Evolutionary conservation across 192 early-diverging fungal genomes (phyloP).

Genomic region (Podila epicladia): DNA sequence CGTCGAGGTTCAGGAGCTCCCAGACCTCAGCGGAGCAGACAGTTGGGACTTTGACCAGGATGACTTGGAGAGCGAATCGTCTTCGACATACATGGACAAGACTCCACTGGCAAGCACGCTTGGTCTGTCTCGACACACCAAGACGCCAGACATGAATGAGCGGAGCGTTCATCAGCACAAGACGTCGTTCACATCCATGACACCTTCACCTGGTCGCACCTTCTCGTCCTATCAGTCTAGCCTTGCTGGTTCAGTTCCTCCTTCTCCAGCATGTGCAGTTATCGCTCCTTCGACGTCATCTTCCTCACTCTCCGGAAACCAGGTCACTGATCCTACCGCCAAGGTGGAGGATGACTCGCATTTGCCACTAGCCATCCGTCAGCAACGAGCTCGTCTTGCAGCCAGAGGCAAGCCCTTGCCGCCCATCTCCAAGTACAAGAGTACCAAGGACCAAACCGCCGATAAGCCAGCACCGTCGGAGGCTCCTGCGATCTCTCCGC

Average conservation of each 20-base stretch:
- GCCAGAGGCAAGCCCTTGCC: constrained; percentile 47
- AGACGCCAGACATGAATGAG: constrained; percentile 22
- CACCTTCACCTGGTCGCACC: constrained; percentile 1
- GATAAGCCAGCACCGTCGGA: background rate
- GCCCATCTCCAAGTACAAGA: constrained; percentile 46
- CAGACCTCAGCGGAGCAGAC: constrained; percentile 38
- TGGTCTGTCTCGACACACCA: constrained; percentile 4
- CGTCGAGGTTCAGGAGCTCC: constrained; percentile 7
- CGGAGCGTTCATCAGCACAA: background rate
- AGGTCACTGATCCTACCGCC: background rate
- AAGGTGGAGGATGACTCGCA: constrained; percentile 42
- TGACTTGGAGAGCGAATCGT: background rate
- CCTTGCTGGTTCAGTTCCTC: constrained; percentile 5
- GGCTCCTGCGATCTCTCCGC: constrained; percentile 5
- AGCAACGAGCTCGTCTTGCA: constrained; percentile 44
- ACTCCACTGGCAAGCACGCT: background rate
- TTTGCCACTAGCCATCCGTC: constrained; percentile 40
- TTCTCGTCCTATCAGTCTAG: constrained; percentile 18
- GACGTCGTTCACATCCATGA: background rate
- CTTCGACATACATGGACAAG: background rate
- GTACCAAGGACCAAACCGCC: background rate
- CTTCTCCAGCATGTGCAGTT: background rate
- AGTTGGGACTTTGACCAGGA: constrained; percentile 47
- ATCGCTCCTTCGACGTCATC: background rate
- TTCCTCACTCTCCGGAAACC: background rate